Base-by-base conservation (phyloP, 192 early-diverging fungal species). In the Polychytrium aggregatum region DNA sequence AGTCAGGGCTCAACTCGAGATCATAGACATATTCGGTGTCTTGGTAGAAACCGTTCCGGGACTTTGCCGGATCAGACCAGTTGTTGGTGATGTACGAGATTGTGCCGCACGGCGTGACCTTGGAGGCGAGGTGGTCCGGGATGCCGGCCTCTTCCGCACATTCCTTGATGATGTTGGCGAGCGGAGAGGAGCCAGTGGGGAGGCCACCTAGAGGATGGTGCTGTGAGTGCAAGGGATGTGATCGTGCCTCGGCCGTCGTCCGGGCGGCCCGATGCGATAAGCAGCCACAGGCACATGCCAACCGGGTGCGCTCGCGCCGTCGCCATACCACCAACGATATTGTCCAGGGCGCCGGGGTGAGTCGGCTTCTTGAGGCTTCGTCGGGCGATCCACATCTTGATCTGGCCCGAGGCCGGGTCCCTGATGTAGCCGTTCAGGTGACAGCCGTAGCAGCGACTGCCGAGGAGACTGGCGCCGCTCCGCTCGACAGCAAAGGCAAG, bases 21-120 rank as follows among this genome's bases (percentile, higher is more conserved):
- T 98, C 95, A 58, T 82, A 97, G 4, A 88, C 59, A 60, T 72
- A 90, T 57, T 97, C 82, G 1, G 83, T 87, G 56, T 89, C 88
- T 2, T n/a, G n/a, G n/a, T n/a, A n/a, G n/a, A n/a, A n/a, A n/a
- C n/a, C n/a, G n/a, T n/a, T n/a, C n/a, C n/a, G n/a, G n/a, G n/a
- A n/a, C n/a, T n/a, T n/a, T n/a, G n/a, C n/a, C 90, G 90, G 48
- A 62, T 27, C 85, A 83, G 55, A 62, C 62, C 46, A 56, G 61
- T 20, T 76, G 78, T 52, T 17, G 30, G 17, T n/a, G 57, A 52
- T 7, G 56, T 88, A 92, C 22, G 82, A 70, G 20, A 96, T 71
- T 0, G 69, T 33, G 31, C 31, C 31, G 6, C 6, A 8, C 31
- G 31, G 31, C 31, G 6, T 4, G 4, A 11, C 31, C 31, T 33